Evolutionary conservation across 768 basidiomycete genomes (phyloP), one percentile per base, ranked within the genome.

Genomic region (Leucocoprinus birnbaumii): DNA sequence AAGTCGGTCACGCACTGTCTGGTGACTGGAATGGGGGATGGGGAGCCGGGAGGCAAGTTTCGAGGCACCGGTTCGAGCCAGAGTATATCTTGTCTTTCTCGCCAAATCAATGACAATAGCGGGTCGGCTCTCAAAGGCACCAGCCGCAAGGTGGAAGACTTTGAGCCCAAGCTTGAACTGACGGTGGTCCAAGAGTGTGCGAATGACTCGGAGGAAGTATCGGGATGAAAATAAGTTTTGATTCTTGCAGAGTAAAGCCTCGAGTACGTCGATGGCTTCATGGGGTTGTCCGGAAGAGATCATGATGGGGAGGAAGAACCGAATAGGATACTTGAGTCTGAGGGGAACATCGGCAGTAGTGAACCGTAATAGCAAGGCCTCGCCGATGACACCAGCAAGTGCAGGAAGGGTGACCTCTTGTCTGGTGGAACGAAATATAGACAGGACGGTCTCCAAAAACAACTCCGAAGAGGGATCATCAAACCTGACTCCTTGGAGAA

Each of bases 261-360:
- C 66, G 40, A 84, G 65, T 22, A 83, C 59, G 40, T 66, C 57
- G 1, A 79, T 59, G 8, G 77, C 71, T 19, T 66, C 62, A 0
- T 62, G 58, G 8, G 76, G 66, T 42, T 75, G 70, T 10, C 66
- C 70, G 3, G 73, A 70, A 22, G 66, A 53, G 16, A 76, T 64
- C 67, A 79, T 61, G 52, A 75, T 63, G 25, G 62, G 62, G 53
- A 83, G 65, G 24, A 80, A 71, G 48, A 73, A 77, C 10, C 79
- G 74, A 31, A 85, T 62, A n/a, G 75, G 76, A 59, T 76, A 74
- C 51, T 77, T 78, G 57, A 65, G 55, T 7, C 59, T 54, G 6
- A 35, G 34, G 0, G 71, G 63, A 0, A 78, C 77, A 16, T 60
- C 59, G 3, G 61, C 65, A 2, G 62, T 62, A 8, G 57, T 42